Conservation (phyloP, 1,139 yeast species). For the Nakaseomyces glabratus region DNA sequence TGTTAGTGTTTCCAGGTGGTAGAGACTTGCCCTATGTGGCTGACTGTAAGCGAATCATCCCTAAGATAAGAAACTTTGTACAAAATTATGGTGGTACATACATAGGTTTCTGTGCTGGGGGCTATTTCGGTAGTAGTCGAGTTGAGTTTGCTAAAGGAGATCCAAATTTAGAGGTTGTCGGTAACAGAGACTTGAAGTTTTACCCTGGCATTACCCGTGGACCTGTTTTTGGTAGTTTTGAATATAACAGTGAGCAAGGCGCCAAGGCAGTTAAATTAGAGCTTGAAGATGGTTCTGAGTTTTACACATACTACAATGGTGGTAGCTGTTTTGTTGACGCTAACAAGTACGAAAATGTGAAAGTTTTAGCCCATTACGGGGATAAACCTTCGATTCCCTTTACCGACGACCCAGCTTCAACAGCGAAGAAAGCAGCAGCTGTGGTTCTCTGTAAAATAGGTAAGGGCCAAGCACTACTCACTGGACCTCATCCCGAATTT, state of each 20-base stretch:
- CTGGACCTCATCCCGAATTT: conserved; percentile 90
- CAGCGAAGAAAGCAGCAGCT: conserved; percentile 46
- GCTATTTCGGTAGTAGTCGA: conserved; percentile 65
- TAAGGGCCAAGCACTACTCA: conserved; percentile 63
- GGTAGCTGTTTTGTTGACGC: conserved; percentile 83
- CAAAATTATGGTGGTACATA: conserved; percentile 63
- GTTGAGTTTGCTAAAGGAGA: conserved; percentile 81
- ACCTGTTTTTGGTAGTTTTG: conserved; percentile 70
- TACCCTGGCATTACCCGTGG: conserved; percentile 82
- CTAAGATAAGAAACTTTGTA: conserved; percentile 59
- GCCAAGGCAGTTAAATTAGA: conserved; percentile 50
- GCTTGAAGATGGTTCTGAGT: conserved; percentile 32
- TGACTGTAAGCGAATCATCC: conserved; percentile 53
- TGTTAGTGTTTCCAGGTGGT: conserved; percentile 89
- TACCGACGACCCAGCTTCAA: conserved; percentile 21
- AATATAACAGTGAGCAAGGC: conserved; percentile 68
- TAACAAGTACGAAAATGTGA: conserved; percentile 46
- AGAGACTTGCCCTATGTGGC: conserved; percentile 72
- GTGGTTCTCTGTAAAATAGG: conserved; percentile 62
- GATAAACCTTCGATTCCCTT: conserved; percentile 42
- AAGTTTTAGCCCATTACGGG: conserved; percentile 59
- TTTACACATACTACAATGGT: conserved; percentile 54
- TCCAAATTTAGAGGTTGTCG: conserved; percentile 65
- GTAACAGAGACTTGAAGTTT: conserved; percentile 69
- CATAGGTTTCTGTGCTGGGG: conserved; percentile 96